Base-by-base conservation (phyloP, 2,329 filamentous ascomycete genomes). In the Cladosporium phlei region DNA sequence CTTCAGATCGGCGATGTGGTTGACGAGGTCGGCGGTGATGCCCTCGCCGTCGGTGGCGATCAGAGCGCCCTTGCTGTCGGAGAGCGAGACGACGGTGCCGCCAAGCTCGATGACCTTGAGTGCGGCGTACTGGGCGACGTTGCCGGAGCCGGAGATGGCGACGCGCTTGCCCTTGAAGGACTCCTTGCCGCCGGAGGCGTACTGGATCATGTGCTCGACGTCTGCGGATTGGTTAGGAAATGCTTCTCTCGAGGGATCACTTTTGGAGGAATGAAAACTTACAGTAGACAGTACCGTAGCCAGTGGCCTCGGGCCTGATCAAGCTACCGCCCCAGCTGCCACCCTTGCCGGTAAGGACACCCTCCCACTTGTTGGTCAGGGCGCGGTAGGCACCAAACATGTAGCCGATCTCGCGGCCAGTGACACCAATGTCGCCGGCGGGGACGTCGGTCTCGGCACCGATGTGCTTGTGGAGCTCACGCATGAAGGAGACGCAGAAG, bases 401-500 rank as follows among this genome's bases (percentile, higher is more conserved):
- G 76, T 81, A 97, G 57, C 91, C 93, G 62, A 98, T 86, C 75
- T 97, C 93, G 56, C 90, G 87, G 55, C 85, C 85, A 50, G 84
- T 85, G 42, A 96, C 91, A 70, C 93, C 93, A 66, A 97, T 97
- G 65, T 98, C 93, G 68, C 93, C 93, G 55, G 93, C 93, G 52
- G 93, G 93, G 20, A 98, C 89, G 66, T 97, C 93, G 37, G 88
- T 95, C 70, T 95, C 86, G 57, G 88, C 88, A 59, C 93, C 89
- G 66, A 97, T 97, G 80, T 97, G 90, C 74, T 88, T 89, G 76
- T 79, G 86, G 53, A 98, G 82, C 77, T 96, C 88, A 60, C 83
- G 83, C 93, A 97, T 97, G 78, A 97, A 98, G 50, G 89, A 74
- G 56, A 86, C 82, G 76, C 91, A 97, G 80, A 98, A 97, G 67